A percentile compares a stretch with the other conserved stretches of the same genome.
Evolutionary conservation across 2,329 filamentous ascomycete genomes (phyloP).

Genomic region (Fusarium sp.): DNA sequence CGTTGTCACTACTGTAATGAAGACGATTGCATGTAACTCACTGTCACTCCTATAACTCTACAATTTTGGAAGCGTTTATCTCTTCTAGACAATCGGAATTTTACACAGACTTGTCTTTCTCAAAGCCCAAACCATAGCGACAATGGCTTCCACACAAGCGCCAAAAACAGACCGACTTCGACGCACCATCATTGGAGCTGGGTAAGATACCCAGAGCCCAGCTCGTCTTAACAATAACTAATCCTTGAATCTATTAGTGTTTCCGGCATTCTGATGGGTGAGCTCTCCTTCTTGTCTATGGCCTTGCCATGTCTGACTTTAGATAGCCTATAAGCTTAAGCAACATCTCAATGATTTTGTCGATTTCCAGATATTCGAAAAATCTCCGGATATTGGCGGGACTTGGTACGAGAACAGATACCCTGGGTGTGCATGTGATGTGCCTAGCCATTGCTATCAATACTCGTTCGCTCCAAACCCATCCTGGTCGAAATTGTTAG

Average conservation of each 20-base stretch:
- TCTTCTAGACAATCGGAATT: background rate
- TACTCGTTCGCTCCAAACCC: constrained; percentile 61
- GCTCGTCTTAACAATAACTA: background rate
- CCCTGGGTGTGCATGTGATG: constrained; percentile 66
- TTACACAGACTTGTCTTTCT: rapidly evolving
- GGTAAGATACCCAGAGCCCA: background rate
- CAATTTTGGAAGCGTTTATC: no score
- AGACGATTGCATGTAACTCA: no score
- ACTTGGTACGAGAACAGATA: constrained; percentile 74
- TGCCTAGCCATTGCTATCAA: constrained; percentile 67
- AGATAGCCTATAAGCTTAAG: constrained; percentile 50
- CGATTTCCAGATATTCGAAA: constrained; percentile 63
- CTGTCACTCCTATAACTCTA: no score
- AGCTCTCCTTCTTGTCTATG: background rate
- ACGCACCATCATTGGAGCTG: background rate
- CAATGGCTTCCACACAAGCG: background rate
- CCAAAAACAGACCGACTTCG: background rate
- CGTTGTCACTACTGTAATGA: no score
- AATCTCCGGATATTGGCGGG: constrained; percentile 68
- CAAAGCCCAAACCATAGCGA: background rate
- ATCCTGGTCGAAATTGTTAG: constrained; percentile 66
- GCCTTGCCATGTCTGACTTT: background rate
- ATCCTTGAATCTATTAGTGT: background rate
- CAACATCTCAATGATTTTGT: constrained; percentile 28
- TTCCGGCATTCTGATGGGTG: background rate